Conservation (phyloP, 306 rosid genomes). For the Quercus berberidifolia region DNA sequence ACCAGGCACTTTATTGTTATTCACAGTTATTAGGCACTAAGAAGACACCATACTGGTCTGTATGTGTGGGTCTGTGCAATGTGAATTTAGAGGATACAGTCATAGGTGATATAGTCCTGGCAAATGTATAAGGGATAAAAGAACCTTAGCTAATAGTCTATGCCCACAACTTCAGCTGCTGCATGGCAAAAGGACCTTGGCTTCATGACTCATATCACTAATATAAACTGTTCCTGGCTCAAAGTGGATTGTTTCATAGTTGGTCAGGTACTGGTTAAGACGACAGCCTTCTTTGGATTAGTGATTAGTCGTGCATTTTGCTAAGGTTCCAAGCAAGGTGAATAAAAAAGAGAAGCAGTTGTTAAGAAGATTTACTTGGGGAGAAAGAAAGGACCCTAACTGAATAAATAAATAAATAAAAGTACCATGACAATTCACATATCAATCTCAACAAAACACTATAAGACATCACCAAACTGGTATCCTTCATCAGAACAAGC, state of each 20-base stretch:
- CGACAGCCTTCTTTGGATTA: no score
- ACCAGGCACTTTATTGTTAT: conserved; percentile 7
- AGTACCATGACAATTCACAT: not conserved
- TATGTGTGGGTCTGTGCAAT: not conserved
- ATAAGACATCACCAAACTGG: not conserved
- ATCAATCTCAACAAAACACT: not conserved
- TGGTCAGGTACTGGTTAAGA: not conserved
- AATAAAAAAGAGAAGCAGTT: no score
- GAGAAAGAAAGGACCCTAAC: not conserved
- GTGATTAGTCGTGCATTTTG: no score
- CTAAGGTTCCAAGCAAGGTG: no score
- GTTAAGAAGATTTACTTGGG: not conserved
- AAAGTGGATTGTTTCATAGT: not conserved
- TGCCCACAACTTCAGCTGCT: not conserved
- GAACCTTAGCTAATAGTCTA: not conserved
- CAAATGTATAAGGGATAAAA: not conserved
- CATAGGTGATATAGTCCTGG: not conserved
- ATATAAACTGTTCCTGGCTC: not conserved
- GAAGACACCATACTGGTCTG: not conserved
- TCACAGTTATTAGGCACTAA: not conserved
- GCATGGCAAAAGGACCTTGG: not conserved
- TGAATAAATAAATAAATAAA: not conserved
- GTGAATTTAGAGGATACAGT: not conserved
- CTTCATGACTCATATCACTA: not conserved
- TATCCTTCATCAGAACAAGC: not conserved